These are phyloP conservation scores for Lobosporangium transversale DNA, from an alignment of 192 early-diverging fungal species.

Conservation along the genomic window DNA sequence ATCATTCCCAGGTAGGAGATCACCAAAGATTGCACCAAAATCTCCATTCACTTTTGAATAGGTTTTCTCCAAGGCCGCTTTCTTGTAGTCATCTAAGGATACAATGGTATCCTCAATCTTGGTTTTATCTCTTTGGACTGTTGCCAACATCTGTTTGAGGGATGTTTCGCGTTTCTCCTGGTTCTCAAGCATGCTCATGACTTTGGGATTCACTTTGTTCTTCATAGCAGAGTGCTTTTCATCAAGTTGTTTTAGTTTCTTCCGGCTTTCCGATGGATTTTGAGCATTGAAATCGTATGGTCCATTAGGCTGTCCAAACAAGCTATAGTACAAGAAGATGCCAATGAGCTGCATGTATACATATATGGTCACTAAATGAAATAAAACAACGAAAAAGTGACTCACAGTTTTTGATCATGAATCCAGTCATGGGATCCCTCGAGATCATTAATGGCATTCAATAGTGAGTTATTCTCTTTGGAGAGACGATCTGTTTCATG, in stretches of 20 bases:
- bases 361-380: too few relatives aligned
- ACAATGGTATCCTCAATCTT: constrained; percentile 96
- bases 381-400: too few relatives aligned
- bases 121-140: constrained; percentile 90
- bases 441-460: constrained; percentile 59
- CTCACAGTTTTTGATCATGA: constrained; percentile 81
- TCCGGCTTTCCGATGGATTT: constrained; percentile 78
- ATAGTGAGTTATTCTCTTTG: constrained; percentile 64
- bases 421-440: constrained; percentile 86
- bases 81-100: constrained; percentile 90
- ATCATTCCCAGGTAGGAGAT: constrained; percentile 91
- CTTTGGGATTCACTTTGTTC: constrained; percentile 89
- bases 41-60: constrained; percentile 94
- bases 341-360: too few relatives aligned
- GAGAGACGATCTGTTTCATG: constrained; percentile 82
- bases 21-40: constrained; percentile 96
- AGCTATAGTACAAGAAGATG: constrained; percentile 47
- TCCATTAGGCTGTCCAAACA: constrained; percentile 86
- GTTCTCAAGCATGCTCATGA: constrained; percentile 96
- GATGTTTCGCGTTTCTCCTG: constrained; percentile 90
- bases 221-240: constrained; percentile 83
- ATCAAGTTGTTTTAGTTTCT: constrained; percentile 78
- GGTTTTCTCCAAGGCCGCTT: constrained; percentile 87
- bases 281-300: constrained; percentile 86
- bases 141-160: constrained; percentile 87